Conservation (phyloP, 2,329 filamentous ascomycete genomes). For the Monosporascus sp. region DNA sequence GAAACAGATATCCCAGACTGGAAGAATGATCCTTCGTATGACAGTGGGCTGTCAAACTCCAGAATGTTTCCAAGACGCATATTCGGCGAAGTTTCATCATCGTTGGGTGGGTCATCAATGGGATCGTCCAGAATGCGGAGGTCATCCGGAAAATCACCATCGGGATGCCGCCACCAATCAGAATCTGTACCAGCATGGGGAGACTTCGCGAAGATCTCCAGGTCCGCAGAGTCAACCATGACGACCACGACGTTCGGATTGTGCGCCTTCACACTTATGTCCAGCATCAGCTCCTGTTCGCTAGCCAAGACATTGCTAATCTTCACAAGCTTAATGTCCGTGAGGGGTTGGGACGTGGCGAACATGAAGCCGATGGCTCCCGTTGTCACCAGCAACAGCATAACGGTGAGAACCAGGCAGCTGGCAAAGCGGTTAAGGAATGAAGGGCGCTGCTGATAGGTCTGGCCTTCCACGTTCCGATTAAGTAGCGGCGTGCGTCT, state of each 20-base stretch:
- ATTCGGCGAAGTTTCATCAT: constrained; percentile 67
- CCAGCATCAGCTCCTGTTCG: constrained; percentile 92
- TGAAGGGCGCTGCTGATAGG: constrained; percentile 57
- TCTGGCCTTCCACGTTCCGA: constrained; percentile 69
- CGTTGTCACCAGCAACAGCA: constrained; percentile 77
- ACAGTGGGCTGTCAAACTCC: constrained; percentile 79
- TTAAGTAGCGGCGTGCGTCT: constrained; percentile 49
- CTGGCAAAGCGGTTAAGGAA: constrained; percentile 73
- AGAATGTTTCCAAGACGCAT: constrained; percentile 89
- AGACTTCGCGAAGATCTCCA: constrained; percentile 93
- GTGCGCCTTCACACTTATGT: constrained; percentile 78
- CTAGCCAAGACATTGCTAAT: constrained; percentile 89
- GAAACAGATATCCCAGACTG: constrained; percentile 67
- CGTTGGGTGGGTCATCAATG: constrained; percentile 51
- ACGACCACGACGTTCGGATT: constrained; percentile 93
- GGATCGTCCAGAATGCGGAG: constrained; percentile 30
- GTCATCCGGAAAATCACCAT: constrained; percentile 15
- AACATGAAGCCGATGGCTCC: constrained; percentile 85
- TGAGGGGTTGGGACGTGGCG: constrained; percentile 82
- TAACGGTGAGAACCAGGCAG: constrained; percentile 76
- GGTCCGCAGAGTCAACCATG: constrained; percentile 76
- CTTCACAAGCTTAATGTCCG: constrained; percentile 69
- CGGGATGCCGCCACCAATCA: constrained; percentile 51
- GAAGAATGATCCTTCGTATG: constrained; percentile 86
- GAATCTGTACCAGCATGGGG: constrained; percentile 72